Conservation (phyloP, 2,329 filamentous ascomycete species). For the Penicillium sp. region DNA sequence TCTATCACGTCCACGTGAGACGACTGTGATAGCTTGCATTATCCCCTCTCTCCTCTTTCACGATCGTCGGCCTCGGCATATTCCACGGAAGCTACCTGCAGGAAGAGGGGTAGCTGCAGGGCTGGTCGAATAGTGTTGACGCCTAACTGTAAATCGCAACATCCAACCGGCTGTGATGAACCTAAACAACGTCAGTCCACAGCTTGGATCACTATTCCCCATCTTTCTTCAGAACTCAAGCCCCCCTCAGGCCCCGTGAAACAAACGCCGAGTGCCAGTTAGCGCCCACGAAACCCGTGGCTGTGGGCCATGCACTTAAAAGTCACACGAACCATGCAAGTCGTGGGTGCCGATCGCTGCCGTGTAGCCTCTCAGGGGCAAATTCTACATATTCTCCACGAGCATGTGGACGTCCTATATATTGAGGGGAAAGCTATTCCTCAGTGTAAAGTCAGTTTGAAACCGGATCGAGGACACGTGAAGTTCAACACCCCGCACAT, state of each 20-base stretch:
- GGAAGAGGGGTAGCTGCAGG: slow-evolving; percentile 4
- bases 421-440: not conserved
- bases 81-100: not conserved
- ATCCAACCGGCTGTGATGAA: not conserved
- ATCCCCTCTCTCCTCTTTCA: not conserved
- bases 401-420: not conserved
- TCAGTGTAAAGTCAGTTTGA: not conserved
- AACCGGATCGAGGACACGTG: not conserved
- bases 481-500: not conserved
- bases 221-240: not conserved
- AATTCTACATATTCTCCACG: not conserved
- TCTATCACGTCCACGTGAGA: slow-evolving; percentile 3
- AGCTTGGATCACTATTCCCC: not conserved
- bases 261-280: not conserved
- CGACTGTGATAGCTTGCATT: not conserved
- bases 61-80: slow-evolving; percentile 2
- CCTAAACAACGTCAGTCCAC: not conserved
- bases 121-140: not conserved
- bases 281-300: not conserved
- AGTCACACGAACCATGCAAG: slow-evolving; percentile 2
- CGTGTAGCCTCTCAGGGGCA: not conserved
- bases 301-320: not conserved
- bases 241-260: not conserved
- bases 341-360: not conserved
- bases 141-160: not conserved